Percentiles rank a stretch among this genome's conserved stretches.
Conservation (phyloP, 768 basidiomycete genomes). For the Cystofilobasidium capitatum region DNA sequence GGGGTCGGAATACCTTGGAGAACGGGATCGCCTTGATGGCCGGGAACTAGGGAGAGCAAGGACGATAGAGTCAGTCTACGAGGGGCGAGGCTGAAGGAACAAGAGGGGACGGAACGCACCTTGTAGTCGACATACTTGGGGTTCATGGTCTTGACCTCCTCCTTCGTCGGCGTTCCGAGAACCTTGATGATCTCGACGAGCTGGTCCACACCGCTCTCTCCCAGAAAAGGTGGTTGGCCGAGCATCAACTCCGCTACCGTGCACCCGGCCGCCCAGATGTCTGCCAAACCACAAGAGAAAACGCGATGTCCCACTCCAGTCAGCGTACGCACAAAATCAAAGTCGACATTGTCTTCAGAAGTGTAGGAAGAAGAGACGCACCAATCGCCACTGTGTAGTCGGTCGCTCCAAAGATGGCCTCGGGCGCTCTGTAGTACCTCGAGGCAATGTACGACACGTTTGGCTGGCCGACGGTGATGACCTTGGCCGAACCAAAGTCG, state of each 20-base stretch:
- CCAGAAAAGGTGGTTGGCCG: slow-evolving; percentile 96
- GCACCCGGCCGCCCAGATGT: slow-evolving; percentile 99
- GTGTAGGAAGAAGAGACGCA: slow-evolving; percentile 43
- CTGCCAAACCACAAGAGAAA: slow-evolving; percentile 41
- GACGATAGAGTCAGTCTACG: slow-evolving; percentile 44
- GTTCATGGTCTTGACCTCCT: slow-evolving; percentile 99
- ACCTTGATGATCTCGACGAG: slow-evolving; percentile 99
- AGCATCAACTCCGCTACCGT: slow-evolving; percentile 99
- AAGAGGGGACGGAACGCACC: background rate
- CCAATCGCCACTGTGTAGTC: slow-evolving; percentile 99
- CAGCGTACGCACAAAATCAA: too few relatives aligned
- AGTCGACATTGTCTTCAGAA: background rate
- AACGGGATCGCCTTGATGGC: slow-evolving; percentile 99
- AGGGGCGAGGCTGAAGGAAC: background rate
- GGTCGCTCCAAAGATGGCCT: slow-evolving; percentile 97
- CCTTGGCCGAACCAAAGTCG: slow-evolving; percentile 98
- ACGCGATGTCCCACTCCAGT: background rate
- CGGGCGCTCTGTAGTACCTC: slow-evolving; percentile 95
- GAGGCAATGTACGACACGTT: slow-evolving; percentile 99
- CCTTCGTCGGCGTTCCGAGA: slow-evolving; percentile 90
- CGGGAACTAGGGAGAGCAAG: slow-evolving; percentile 99
- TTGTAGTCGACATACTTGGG: slow-evolving; percentile 50
- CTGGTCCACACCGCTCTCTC: slow-evolving; percentile 97
- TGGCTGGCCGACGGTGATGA: slow-evolving; percentile 90
- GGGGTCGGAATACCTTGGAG: slow-evolving; percentile 97